These are phyloP conservation scores for Salix dunnii DNA, from an alignment of 345 rosid genomes.

Conservation along the genomic window DNA sequence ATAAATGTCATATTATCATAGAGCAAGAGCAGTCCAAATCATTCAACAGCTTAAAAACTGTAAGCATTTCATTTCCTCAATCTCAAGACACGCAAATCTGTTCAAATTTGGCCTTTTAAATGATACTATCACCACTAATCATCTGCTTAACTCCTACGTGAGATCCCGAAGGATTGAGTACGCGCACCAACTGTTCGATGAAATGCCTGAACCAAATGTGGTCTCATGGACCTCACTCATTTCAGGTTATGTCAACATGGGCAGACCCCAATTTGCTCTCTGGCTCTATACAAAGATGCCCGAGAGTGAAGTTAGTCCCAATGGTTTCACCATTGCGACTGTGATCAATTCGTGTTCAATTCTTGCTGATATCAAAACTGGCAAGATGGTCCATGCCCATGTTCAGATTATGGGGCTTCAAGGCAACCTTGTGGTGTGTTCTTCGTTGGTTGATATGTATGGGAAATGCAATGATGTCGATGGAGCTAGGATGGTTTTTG, in stretches of 20 bases:
- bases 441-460: conserved; percentile 83
- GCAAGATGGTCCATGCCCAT: conserved; percentile 53
- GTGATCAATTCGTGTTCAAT: conserved; percentile 57
- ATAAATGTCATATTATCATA: conserved; percentile 12
- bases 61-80: conserved; percentile 23
- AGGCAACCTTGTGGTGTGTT: conserved; percentile 51
- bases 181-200: conserved; percentile 56
- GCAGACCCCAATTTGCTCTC: conserved; percentile 38
- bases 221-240: conserved; percentile 73
- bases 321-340: conserved; percentile 58
- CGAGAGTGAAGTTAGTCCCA: conserved; percentile 39
- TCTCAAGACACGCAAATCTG: conserved; percentile 23
- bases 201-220: conserved; percentile 68
- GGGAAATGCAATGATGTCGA: conserved; percentile 79
- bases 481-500: conserved; percentile 59
- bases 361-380: conserved; percentile 43
- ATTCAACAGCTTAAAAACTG: conserved; percentile 34
- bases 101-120: conserved; percentile 45
- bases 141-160: conserved; percentile 45
- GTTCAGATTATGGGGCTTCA: conserved; percentile 46
- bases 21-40: conserved; percentile 10
- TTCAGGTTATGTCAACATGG: conserved; percentile 42
- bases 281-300: conserved; percentile 40
- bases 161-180: conserved; percentile 17
- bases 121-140: conserved; percentile 39